Conservation (phyloP, 2,329 filamentous ascomycete species). For the Chalaropsis thielavioides region DNA sequence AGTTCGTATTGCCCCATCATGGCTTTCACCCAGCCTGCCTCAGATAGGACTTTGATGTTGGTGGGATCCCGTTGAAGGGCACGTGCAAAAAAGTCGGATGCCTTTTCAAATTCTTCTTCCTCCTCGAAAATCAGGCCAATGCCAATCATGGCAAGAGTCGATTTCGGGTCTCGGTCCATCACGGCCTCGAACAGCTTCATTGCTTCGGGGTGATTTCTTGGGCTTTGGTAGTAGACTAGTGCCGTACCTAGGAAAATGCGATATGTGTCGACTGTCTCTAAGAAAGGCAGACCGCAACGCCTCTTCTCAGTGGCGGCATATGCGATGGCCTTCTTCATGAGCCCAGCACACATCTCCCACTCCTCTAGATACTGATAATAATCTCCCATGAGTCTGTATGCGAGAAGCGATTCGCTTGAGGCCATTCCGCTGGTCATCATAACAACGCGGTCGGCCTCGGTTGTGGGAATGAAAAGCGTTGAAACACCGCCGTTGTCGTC, state of each 20-base stretch:
- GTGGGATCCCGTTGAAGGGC: constrained; percentile 57
- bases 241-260: constrained; percentile 72
- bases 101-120: constrained; percentile 72
- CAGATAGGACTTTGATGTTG: constrained; percentile 68
- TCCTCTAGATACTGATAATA: constrained; percentile 79
- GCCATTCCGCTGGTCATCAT: constrained; percentile 65
- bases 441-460: constrained; percentile 63
- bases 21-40: constrained; percentile 85
- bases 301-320: constrained; percentile 44
- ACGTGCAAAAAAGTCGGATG: constrained; percentile 63
- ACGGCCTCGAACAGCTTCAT: constrained; percentile 74
- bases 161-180: constrained; percentile 57
- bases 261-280: constrained; percentile 57
- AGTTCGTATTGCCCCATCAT: constrained; percentile 59
- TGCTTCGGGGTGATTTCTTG: constrained; percentile 77
- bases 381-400: constrained; percentile 67
- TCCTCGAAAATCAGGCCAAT: constrained; percentile 87
- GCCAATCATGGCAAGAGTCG: constrained; percentile 71
- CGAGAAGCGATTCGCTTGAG: constrained; percentile 56
- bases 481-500: constrained; percentile 42
- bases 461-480: constrained; percentile 43
- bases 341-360: constrained; percentile 64
- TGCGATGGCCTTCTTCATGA: constrained; percentile 58
- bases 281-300: constrained; percentile 54
- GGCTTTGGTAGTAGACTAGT: constrained; percentile 77